phyloP scores from a whole-genome alignment of 306 rosid genomes.

The Gleditsia sinensis region DNA sequence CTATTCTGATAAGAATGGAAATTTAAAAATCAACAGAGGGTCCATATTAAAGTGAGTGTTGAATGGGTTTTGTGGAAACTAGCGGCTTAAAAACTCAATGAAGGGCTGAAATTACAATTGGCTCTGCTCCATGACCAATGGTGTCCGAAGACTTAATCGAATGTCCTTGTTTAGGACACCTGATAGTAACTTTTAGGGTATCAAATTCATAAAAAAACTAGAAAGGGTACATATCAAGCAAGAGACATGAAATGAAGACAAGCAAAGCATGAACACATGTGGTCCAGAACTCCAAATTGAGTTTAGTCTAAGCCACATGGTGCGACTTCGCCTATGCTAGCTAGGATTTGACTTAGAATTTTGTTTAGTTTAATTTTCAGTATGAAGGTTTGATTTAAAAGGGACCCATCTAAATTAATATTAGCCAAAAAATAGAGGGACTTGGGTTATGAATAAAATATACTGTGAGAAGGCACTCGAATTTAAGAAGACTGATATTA shows the following conservation, averaged over 20 bases:
- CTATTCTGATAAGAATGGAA: slow-evolving; percentile 14
- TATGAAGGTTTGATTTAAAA: not conserved
- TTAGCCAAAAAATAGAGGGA: not conserved
- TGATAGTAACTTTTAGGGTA: not conserved
- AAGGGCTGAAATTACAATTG: not conserved
- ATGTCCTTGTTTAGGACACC: slow-evolving; percentile 1
- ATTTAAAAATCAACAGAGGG: not conserved
- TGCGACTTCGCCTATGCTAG: not conserved
- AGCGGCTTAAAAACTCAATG: slow-evolving; percentile 20
- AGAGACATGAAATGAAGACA: no score
- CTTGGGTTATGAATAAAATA: no score
- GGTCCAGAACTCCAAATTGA: not conserved
- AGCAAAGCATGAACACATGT: no score
- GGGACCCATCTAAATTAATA: not conserved
- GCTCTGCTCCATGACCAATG: not conserved
- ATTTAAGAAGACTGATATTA: slow-evolving; percentile 1
- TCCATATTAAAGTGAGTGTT: not conserved
- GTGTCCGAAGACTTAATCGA: slow-evolving; percentile 1
- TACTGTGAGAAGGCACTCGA: not conserved
- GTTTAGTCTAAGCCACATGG: slow-evolving; percentile 2
- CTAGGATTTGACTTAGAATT: not conserved
- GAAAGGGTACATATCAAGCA: no score
- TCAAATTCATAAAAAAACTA: not conserved
- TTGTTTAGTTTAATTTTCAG: not conserved
- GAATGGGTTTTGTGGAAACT: slow-evolving; percentile 1